Percentiles rank a stretch among this genome's conserved stretches.
Evolutionary conservation across 2,329 filamentous ascomycete genomes (phyloP).

Genomic region (Claviceps cyperi): DNA sequence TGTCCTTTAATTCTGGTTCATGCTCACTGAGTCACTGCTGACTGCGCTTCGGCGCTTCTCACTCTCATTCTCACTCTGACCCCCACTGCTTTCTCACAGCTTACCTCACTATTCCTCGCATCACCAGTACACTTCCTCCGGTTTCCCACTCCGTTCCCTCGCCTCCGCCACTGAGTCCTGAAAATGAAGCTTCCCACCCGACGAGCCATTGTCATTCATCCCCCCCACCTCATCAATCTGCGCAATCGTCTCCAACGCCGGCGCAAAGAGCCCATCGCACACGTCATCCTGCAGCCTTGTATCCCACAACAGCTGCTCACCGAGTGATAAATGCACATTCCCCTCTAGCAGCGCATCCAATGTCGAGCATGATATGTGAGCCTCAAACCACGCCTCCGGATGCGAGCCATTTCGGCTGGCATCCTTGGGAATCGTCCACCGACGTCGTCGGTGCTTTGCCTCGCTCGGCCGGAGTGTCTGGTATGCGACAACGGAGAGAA

Average conservation of each 20-base stretch:
- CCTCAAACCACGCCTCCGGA: slow-evolving; percentile 15
- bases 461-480: slow-evolving; percentile 7
- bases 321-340: slow-evolving; percentile 15
- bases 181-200: neutral
- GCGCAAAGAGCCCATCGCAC: slow-evolving; percentile 14
- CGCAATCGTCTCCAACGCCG: slow-evolving; percentile 16
- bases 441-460: neutral
- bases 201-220: slow-evolving; percentile 14
- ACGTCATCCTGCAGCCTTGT: slow-evolving; percentile 10
- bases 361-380: slow-evolving; percentile 12
- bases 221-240: slow-evolving; percentile 19
- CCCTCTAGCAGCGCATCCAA: slow-evolving; percentile 10
- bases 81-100: neutral
- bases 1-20: no score
- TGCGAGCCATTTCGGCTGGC: neutral
- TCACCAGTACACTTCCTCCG: slow-evolving; percentile 5
- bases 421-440: slow-evolving; percentile 1
- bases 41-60: neutral
- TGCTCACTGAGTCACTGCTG: neutral
- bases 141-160: neutral
- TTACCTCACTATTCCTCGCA: neutral
- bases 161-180: neutral
- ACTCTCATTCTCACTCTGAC: neutral
- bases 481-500: slow-evolving; percentile 13
- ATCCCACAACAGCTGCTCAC: slow-evolving; percentile 14